phyloP scores from a whole-genome alignment of 257 asterid genomes.

The Capsicum chinense region DNA sequence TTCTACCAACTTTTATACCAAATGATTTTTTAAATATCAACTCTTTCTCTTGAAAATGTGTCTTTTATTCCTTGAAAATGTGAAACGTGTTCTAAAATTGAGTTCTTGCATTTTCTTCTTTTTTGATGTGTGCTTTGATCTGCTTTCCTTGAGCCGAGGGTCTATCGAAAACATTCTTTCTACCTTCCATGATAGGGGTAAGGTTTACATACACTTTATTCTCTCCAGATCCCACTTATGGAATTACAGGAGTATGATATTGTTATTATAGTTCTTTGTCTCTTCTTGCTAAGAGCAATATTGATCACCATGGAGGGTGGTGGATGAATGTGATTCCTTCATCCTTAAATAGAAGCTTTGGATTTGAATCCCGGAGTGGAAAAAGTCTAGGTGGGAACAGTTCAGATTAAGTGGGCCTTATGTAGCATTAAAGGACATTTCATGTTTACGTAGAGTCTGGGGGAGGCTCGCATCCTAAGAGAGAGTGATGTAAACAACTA shows the following conservation, averaged over 20 bases:
- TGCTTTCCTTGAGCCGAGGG: too few species aligned
- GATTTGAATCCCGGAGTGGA: background rate
- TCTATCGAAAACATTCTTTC: too few species aligned
- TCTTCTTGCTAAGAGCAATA: background rate
- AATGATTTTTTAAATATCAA: background rate
- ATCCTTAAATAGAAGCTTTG: background rate
- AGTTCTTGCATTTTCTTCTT: background rate
- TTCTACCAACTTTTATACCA: background rate
- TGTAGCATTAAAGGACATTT: too few species aligned
- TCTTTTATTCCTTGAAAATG: background rate
- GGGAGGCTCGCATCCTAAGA: background rate
- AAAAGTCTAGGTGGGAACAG: background rate
- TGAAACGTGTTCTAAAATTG: background rate
- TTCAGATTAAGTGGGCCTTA: background rate
- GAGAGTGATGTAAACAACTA: background rate
- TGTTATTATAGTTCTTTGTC: background rate
- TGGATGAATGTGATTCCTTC: background rate
- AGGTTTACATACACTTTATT: too few species aligned
- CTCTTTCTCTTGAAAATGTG: background rate
- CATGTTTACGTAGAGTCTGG: background rate
- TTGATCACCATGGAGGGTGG: background rate
- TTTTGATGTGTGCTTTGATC: too few species aligned
- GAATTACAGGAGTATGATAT: too few species aligned
- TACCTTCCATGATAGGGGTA: too few species aligned
- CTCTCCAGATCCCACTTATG: too few species aligned